phyloP scores from a whole-genome alignment of 2,329 filamentous ascomycete species.

The Aspergillus texensis region DNA sequence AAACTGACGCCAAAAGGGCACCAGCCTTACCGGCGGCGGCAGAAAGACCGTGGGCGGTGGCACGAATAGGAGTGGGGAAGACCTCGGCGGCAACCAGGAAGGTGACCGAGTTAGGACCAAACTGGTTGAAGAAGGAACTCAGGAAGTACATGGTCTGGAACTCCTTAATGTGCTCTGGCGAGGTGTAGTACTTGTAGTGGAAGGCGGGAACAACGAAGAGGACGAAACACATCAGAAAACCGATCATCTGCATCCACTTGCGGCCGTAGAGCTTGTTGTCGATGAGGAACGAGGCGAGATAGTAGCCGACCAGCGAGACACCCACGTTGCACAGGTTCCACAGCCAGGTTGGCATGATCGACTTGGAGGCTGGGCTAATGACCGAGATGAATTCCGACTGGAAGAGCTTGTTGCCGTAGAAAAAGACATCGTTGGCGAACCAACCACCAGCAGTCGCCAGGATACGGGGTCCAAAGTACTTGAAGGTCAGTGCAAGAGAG shows the following conservation, averaged over 20 bases:
- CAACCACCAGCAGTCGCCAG: constrained; percentile 84
- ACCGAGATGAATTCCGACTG: constrained; percentile 86
- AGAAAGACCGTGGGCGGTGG: constrained; percentile 92
- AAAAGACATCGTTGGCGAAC: constrained; percentile 98
- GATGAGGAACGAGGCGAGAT: constrained; percentile 82
- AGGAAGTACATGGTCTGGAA: constrained; percentile 99
- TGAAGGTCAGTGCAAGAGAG: constrained; percentile 76
- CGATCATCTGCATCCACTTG: constrained; percentile 94
- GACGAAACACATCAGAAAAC: constrained; percentile 90
- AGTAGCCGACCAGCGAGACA: constrained; percentile 86
- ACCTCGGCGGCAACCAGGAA: constrained; percentile 96
- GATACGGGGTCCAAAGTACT: constrained; percentile 82
- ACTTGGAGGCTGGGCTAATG: constrained; percentile 68
- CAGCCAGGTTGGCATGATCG: constrained; percentile 83
- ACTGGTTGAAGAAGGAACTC: constrained; percentile 98
- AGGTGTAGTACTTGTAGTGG: constrained; percentile 81
- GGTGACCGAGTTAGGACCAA: constrained; percentile 92
- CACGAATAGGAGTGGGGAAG: constrained; percentile 92
- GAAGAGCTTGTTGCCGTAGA: constrained; percentile 99
- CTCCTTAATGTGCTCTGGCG: constrained; percentile 69
- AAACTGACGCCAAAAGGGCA: constrained; percentile 79
- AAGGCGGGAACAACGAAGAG: constrained; percentile 92
- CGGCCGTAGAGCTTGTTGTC: constrained; percentile 97
- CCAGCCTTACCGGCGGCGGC: constrained; percentile 88
- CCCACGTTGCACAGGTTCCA: constrained; percentile 92